These are phyloP conservation scores for Colletotrichum acutatum DNA, from an alignment of 2,329 filamentous ascomycete genomes.

Conservation along the genomic window DNA sequence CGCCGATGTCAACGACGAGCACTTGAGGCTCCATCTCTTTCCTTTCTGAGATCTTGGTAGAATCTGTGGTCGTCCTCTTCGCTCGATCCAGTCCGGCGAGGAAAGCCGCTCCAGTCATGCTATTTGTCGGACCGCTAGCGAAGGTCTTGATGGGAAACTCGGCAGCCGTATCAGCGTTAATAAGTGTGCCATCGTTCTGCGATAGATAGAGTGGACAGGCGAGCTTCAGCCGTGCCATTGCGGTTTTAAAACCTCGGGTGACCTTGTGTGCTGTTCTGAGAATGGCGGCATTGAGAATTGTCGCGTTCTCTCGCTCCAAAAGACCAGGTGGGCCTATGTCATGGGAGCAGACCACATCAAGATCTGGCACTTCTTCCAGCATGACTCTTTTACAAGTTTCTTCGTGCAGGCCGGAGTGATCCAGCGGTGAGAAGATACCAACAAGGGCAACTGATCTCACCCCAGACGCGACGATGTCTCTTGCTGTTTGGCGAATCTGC, in stretches of 20 bases:
- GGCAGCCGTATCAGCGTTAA: slow-evolving; percentile 57
- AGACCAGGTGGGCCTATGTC: slow-evolving; percentile 56
- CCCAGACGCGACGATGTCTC: slow-evolving; percentile 47
- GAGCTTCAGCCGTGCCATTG: slow-evolving; percentile 54
- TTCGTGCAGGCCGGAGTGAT: slow-evolving; percentile 56
- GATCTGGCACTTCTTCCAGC: slow-evolving; percentile 45
- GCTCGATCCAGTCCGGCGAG: slow-evolving; percentile 57
- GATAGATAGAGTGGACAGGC: slow-evolving; percentile 60
- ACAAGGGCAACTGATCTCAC: slow-evolving; percentile 53
- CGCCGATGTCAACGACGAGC: slow-evolving; percentile 68
- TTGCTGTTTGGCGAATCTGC: slow-evolving; percentile 48
- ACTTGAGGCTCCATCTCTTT: slow-evolving; percentile 43
- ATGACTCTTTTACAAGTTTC: slow-evolving; percentile 50
- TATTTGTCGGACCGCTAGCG: slow-evolving; percentile 65
- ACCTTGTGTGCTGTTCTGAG: slow-evolving; percentile 58
- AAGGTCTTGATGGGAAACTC: slow-evolving; percentile 64
- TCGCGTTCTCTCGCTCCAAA: slow-evolving; percentile 62
- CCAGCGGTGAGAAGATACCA: slow-evolving; percentile 58
- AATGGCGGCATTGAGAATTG: slow-evolving; percentile 65
- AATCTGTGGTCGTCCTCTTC: not conserved
- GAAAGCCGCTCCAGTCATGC: slow-evolving; percentile 64
- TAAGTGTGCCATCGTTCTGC: slow-evolving; percentile 65
- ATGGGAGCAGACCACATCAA: slow-evolving; percentile 55
- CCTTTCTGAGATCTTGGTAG: not conserved
- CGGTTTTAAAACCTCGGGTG: slow-evolving; percentile 58